Conservation (phyloP, 2,329 filamentous ascomycete genomes). For the Alternaria novae-zelandiae region DNA sequence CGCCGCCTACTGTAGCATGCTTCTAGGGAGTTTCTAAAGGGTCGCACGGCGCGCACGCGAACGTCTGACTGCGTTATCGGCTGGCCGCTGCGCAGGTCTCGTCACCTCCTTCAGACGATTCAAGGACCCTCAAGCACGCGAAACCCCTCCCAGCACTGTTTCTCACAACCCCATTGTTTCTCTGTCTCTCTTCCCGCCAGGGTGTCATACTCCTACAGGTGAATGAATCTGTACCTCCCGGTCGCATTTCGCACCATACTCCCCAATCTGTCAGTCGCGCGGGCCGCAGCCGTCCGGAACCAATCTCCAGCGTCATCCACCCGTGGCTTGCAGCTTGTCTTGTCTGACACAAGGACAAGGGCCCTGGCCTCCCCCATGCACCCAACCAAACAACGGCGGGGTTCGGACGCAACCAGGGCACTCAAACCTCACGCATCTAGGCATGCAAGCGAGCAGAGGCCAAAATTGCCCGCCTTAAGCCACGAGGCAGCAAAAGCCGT, state of each 20-base stretch:
- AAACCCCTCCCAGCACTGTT: not conserved
- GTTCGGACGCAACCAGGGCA: conserved; percentile 12
- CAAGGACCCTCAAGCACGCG: not conserved
- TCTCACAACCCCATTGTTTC: not conserved
- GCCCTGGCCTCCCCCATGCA: not conserved
- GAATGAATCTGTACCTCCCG: not conserved
- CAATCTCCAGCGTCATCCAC: not conserved
- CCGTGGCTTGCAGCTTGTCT: conserved; percentile 2
- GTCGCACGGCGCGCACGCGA: conserved; percentile 9
- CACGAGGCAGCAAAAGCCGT: conserved; percentile 27
- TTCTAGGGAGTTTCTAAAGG: conserved; percentile 11
- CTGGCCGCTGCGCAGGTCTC: not conserved
- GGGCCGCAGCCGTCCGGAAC: conserved; percentile 14
- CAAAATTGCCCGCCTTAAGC: conserved; percentile 10
- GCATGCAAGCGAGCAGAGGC: conserved; percentile 3
- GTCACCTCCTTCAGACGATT: not conserved
- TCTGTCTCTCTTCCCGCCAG: not conserved
- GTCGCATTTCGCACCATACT: conserved; percentile 11
- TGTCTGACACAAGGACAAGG: conserved; percentile 16
- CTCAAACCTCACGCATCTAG: conserved; percentile 3
- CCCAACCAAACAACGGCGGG: conserved; percentile 17
- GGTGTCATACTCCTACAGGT: not conserved
- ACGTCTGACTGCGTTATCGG: not conserved
- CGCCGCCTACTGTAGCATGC: conserved; percentile 8
- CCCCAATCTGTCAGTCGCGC: conserved; percentile 12